Evolutionary conservation across 1,284 basidiomycete species (phyloP).

Genomic region (Leccinum subatratum): DNA sequence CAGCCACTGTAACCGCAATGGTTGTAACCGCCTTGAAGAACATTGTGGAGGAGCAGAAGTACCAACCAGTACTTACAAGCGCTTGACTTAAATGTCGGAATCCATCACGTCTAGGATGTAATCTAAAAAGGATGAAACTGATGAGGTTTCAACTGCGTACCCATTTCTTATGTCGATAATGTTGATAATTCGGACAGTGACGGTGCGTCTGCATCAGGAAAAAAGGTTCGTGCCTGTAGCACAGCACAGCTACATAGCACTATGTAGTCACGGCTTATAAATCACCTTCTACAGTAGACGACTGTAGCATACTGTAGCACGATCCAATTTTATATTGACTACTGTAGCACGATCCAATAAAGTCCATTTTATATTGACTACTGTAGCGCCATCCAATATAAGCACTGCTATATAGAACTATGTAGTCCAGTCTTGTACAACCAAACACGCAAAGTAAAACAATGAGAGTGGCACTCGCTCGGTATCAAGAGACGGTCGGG

Average conservation of each 20-base stretch:
- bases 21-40: background rate
- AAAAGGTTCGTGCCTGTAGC: conserved; percentile 1
- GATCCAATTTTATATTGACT: too few relatives aligned
- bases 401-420: background rate
- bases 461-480: too few relatives aligned
- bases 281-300: background rate
- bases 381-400: background rate
- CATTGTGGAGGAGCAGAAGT: background rate
- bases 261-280: background rate
- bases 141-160: background rate
- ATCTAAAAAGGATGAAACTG: background rate
- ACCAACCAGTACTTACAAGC: fast-evolving
- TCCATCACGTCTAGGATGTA: background rate
- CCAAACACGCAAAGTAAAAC: conserved; percentile 20
- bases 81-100: background rate
- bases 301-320: background rate
- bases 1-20: background rate
- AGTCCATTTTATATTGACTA: background rate
- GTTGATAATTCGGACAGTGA: too few relatives aligned
- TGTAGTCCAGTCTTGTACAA: background rate
- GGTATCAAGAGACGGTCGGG: too few relatives aligned
- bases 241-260: conserved; percentile 1
- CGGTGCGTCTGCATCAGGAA: background rate
- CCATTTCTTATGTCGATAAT: too few relatives aligned
- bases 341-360: background rate